Evolutionary conservation across 176 grass and related monocot species (phyloP).

Genomic region (Musa acuminata): DNA sequence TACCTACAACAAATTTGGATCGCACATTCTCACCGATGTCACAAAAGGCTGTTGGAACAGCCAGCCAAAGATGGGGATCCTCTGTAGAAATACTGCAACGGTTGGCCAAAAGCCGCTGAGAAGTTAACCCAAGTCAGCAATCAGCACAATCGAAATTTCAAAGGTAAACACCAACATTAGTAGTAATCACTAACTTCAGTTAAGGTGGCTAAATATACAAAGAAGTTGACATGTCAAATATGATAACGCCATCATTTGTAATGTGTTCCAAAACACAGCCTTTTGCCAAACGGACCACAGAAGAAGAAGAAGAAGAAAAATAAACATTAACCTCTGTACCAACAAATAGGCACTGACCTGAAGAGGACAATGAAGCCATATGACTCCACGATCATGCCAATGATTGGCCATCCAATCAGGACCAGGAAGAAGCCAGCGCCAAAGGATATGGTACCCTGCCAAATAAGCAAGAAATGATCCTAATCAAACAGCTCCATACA

Average conservation of each 20-base stretch:
- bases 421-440: constrained; percentile 78
- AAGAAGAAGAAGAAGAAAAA: not conserved
- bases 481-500: not conserved
- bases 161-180: too few species aligned
- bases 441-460: constrained; percentile 95
- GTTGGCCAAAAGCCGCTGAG: constrained; percentile 97
- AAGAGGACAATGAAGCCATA: constrained; percentile 96
- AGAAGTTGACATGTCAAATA: too few species aligned
- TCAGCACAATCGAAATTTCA: too few species aligned
- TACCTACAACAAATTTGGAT: not conserved
- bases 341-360: constrained; percentile 35
- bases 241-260: too few species aligned
- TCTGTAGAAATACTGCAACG: constrained; percentile 82
- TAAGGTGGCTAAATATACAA: too few species aligned
- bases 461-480: constrained; percentile 23
- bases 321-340: not conserved
- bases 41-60: constrained; percentile 87
- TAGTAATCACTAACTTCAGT: too few species aligned
- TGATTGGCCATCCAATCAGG: constrained; percentile 83
- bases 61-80: constrained; percentile 87
- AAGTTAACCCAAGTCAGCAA: constrained; percentile 12
- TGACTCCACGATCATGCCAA: constrained; percentile 93
- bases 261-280: too few species aligned
- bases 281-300: too few species aligned
- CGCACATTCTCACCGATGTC: constrained; percentile 45